Percentiles rank a stretch among this genome's conserved stretches.
Conservation (phyloP, 495 filamentous ascomycete species). For the Hypoxylon lienhwacheense region DNA sequence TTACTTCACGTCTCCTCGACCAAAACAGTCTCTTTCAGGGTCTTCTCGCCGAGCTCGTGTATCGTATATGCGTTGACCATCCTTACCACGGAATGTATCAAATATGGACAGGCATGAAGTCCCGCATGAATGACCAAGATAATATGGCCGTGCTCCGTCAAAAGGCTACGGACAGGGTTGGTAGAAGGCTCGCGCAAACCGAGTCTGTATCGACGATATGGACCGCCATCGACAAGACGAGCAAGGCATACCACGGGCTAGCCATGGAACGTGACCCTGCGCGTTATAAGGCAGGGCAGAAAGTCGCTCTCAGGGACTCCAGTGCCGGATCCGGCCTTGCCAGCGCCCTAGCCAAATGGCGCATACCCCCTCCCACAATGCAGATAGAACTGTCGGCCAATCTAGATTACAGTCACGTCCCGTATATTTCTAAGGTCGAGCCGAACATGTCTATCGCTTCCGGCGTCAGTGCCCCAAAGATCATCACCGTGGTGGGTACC, state of each 20-base stretch:
- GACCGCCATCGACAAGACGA: slow-evolving; percentile 69
- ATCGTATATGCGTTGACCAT: slow-evolving; percentile 84
- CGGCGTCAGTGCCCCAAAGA: slow-evolving; percentile 89
- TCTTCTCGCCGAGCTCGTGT: slow-evolving; percentile 69
- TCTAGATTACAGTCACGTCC: slow-evolving; percentile 74
- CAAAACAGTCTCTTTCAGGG: slow-evolving; percentile 68
- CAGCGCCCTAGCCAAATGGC: slow-evolving; percentile 55
- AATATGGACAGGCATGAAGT: slow-evolving; percentile 78
- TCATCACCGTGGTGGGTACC: slow-evolving; percentile 74
- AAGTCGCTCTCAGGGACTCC: slow-evolving; percentile 62
- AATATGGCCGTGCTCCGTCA: slow-evolving; percentile 70
- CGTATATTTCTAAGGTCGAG: slow-evolving; percentile 67
- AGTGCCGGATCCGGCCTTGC: slow-evolving; percentile 58
- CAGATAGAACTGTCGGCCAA: slow-evolving; percentile 72
- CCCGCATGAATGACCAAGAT: slow-evolving; percentile 66
- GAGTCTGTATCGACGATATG: slow-evolving; percentile 58
- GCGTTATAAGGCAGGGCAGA: slow-evolving; percentile 65
- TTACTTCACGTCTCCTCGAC: slow-evolving; percentile 84
- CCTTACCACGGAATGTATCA: slow-evolving; percentile 97
- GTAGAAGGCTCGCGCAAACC: slow-evolving; percentile 54
- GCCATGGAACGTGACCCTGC: slow-evolving; percentile 65
- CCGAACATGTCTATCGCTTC: slow-evolving; percentile 79
- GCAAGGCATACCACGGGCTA: slow-evolving; percentile 71
- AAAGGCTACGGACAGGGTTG: slow-evolving; percentile 68
- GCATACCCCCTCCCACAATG: slow-evolving; percentile 89